phyloP scores from a whole-genome alignment of 495 filamentous ascomycete genomes.

The Cercophora scortea region DNA sequence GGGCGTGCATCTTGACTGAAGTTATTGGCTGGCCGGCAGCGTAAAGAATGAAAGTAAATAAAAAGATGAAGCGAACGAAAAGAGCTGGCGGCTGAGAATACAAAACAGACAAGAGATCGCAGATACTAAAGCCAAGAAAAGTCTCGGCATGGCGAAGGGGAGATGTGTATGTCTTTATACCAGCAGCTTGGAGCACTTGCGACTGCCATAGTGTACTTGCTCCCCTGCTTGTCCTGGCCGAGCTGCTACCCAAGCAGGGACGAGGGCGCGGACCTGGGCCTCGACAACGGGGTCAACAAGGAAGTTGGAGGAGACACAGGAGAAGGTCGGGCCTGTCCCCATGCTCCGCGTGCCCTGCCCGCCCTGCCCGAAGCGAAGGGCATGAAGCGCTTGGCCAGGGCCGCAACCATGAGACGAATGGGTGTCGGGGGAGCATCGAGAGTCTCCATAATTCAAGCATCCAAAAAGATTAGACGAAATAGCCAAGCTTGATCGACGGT shows the following conservation, averaged over 20 bases:
- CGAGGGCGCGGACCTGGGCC: no score
- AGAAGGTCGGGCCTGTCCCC: no score
- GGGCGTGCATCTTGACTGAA: slow-evolving; percentile 23
- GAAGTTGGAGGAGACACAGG: no score
- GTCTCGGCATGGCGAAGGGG: slow-evolving; percentile 2
- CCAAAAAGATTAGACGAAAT: not conserved
- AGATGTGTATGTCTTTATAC: slow-evolving; percentile 13
- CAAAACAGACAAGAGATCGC: not conserved
- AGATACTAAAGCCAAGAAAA: not conserved
- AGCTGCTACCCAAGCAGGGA: no score
- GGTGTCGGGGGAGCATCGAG: not conserved
- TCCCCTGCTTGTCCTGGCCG: no score
- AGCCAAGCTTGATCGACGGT: not conserved
- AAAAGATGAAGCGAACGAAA: slow-evolving; percentile 8
- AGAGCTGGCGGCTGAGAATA: not conserved
- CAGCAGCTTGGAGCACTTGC: not conserved
- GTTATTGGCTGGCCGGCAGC: slow-evolving; percentile 16
- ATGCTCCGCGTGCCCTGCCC: no score
- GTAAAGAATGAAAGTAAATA: slow-evolving; percentile 7
- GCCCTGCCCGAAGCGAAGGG: no score
- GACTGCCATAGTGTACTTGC: no score
- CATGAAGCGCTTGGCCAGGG: not conserved
- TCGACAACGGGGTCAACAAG: no score
- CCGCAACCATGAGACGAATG: not conserved
- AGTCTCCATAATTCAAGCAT: no score